phyloP scores from a whole-genome alignment of 106 monocot genomes.

The Amphibolis antarctica region DNA sequence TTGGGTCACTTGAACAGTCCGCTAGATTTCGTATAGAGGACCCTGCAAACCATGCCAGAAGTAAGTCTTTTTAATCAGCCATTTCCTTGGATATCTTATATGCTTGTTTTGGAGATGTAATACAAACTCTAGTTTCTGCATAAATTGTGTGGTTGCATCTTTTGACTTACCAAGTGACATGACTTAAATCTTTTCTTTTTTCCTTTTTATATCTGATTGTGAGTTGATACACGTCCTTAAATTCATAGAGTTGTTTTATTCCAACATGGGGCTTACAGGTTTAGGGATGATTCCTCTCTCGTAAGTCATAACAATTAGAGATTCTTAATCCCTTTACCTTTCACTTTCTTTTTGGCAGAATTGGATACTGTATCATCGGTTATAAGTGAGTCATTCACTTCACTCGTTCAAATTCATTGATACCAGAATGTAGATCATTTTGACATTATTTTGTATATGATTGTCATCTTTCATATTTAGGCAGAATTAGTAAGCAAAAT shows the following conservation, averaged over 20 bases:
- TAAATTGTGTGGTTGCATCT: too few relatives aligned
- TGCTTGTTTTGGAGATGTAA: too few relatives aligned
- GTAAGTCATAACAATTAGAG: too few relatives aligned
- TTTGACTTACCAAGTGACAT: background rate
- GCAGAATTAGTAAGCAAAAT: background rate
- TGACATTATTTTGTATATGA: background rate
- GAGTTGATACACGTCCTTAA: background rate
- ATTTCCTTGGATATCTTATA: background rate
- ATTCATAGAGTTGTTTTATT: too few relatives aligned
- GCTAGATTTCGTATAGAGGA: conserved; percentile 21
- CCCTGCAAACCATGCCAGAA: conserved; percentile 14
- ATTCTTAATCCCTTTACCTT: background rate
- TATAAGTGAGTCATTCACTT: background rate
- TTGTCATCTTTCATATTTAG: background rate
- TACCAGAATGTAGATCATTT: background rate
- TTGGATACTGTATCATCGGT: background rate
- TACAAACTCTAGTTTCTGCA: too few relatives aligned
- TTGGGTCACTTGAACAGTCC: conserved; percentile 26
- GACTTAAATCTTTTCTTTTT: background rate
- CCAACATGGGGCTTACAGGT: too few relatives aligned
- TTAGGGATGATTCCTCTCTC: background rate
- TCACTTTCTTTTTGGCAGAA: background rate
- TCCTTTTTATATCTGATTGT: background rate
- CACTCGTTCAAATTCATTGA: background rate
- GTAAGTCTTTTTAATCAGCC: conserved; percentile 13